Evolutionary conservation across 2,329 filamentous ascomycete species (phyloP).

Genomic region (Cordyceps farinosa): DNA sequence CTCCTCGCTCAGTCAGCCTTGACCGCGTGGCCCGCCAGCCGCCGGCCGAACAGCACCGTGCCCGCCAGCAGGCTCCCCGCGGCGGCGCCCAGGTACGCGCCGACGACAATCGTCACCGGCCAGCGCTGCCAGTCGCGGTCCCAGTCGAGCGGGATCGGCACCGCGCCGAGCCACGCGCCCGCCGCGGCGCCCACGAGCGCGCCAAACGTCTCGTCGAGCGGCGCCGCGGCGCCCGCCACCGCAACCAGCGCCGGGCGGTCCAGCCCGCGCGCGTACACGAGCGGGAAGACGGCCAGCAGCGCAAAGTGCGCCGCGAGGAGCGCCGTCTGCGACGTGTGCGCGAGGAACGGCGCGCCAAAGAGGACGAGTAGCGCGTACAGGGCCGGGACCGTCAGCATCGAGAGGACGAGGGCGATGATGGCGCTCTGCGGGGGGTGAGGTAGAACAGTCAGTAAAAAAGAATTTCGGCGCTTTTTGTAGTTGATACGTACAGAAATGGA

Average conservation of each 20-base stretch:
- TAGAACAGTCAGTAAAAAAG: background rate
- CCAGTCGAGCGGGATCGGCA: constrained; percentile 96
- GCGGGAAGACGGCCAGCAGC: constrained; percentile 70
- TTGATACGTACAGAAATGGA: constrained; percentile 42
- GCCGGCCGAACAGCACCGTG: constrained; percentile 45
- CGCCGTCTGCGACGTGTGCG: constrained; percentile 72
- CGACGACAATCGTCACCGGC: constrained; percentile 86
- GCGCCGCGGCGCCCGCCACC: constrained; percentile 62
- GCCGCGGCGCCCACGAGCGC: constrained; percentile 72
- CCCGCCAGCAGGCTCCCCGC: constrained; percentile 64
- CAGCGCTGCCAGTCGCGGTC: constrained; percentile 99
- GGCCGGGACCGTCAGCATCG: constrained; percentile 64
- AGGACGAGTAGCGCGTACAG: constrained; percentile 68
- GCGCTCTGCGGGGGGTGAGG: constrained; percentile 37
- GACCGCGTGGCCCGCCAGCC: constrained; percentile 28
- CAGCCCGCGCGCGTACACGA: constrained; percentile 83
- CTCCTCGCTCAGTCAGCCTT: constrained; percentile 28
- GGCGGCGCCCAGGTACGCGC: constrained; percentile 74
- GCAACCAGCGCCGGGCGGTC: constrained; percentile 67
- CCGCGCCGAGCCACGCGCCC: constrained; percentile 88
- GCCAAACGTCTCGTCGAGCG: constrained; percentile 82
- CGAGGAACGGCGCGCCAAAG: constrained; percentile 86
- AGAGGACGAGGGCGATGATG: constrained; percentile 52
- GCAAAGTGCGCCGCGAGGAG: constrained; percentile 80
- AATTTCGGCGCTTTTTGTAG: background rate